A percentile compares a stretch with the other conserved stretches of the same genome.
phyloP scores from a whole-genome alignment of 345 rosid genomes.

The Balakata baccata region DNA sequence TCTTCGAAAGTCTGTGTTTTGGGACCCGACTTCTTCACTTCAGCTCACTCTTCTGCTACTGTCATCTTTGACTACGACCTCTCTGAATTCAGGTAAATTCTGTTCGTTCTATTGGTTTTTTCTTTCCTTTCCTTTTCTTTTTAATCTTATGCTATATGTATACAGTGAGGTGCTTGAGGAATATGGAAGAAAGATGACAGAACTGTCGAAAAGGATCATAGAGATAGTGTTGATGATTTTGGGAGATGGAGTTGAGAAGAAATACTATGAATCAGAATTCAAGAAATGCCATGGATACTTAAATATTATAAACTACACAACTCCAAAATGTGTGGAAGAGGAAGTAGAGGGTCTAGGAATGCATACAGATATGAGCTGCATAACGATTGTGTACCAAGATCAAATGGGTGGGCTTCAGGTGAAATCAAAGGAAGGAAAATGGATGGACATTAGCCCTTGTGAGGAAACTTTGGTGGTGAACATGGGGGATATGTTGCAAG shows the following conservation, averaged over 20 bases:
- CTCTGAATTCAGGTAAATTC: conserved; percentile 32
- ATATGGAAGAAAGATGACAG: conserved; percentile 37
- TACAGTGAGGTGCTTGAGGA: conserved; percentile 27
- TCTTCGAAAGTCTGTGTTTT: conserved; percentile 39
- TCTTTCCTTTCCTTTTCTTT: background rate
- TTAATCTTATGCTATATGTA: background rate
- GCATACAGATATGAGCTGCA: conserved; percentile 49
- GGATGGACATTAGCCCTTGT: conserved; percentile 40
- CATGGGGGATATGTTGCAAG: conserved; percentile 43
- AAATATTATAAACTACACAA: conserved; percentile 36
- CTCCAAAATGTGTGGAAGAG: conserved; percentile 22
- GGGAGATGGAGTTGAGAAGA: conserved; percentile 27
- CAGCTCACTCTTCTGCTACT: conserved; percentile 33
- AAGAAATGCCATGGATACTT: conserved; percentile 40
- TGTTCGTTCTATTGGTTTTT: background rate
- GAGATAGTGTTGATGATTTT: conserved; percentile 26
- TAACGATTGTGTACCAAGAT: conserved; percentile 41
- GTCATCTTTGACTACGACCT: conserved; percentile 15
- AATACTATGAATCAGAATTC: conserved; percentile 29
- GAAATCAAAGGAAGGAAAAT: conserved; percentile 40
- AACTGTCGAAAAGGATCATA: conserved; percentile 29
- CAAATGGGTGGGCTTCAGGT: conserved; percentile 41
- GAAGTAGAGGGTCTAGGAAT: conserved; percentile 44
- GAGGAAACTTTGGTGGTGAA: conserved; percentile 40
- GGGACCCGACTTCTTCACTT: conserved; percentile 36